Base-by-base conservation (phyloP, 805 yeast genomes). In the Kazachstania bromeliacearum region DNA sequence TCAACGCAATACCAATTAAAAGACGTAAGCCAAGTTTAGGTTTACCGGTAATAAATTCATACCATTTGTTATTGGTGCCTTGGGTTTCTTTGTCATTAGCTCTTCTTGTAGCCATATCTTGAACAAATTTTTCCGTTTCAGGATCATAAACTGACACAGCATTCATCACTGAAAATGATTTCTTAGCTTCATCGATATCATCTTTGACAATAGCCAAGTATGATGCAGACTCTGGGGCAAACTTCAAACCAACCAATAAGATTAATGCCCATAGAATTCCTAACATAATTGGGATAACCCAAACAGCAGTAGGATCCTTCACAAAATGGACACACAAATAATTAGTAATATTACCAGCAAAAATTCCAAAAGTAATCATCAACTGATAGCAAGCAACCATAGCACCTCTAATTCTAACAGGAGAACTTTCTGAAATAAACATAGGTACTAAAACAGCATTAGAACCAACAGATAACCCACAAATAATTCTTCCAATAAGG, bases 401-500 rank as follows among this genome's bases (percentile, higher is more conserved):
- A 4, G 80, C 63, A 47, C 87, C 87, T 68, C 87, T 71, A 33
- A 78, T 66, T 20, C 64, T 64, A 39, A 75, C 69, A 36, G 87
- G 85, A 25, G 85, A 66, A 38, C 76, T 68, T 55, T 79, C 88
- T 20, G 79, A 66, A 36, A 78, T 72, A 55, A 75, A 76, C 62
- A 83, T 65, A 22, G 92, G 88, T 10, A 77, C 82, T 36, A 79
- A 64, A 13, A 85, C 85, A 6, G 88, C 76, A 22, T 77, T 65
- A 19, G 75, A 66, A 28, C 95, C 95, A 37, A 84, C 81, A 19
- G 82, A 79, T 6, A 82, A 42, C 7, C 95, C 95, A 19, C 79
- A 70, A 34, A 83, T 58, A 24, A 73, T 67, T 62, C 88, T 68
- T 22, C 85, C 87, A 41, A 76, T 57, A 41, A 73, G 65, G 47